These are phyloP conservation scores for Haplosporangium gracile DNA, from an alignment of 192 early-diverging fungal genomes.

Conservation along the genomic window DNA sequence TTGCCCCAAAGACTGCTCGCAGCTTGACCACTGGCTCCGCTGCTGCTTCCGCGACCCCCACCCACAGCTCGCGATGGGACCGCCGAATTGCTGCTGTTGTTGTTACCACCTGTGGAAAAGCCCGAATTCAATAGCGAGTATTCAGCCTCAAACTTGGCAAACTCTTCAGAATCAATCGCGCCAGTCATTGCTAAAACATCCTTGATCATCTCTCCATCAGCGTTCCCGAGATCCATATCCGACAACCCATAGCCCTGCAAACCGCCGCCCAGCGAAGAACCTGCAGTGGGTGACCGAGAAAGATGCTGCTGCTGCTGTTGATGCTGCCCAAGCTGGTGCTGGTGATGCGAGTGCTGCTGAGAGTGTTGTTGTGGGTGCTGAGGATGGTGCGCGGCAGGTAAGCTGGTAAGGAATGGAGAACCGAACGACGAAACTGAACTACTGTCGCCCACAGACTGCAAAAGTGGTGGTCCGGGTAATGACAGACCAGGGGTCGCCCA, in stretches of 20 bases:
- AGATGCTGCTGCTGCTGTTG: slow-evolving; percentile 18
- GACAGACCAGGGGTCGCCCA: slow-evolving; percentile 42
- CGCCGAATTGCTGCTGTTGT: not conserved
- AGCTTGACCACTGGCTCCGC: slow-evolving; percentile 13
- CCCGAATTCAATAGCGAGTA: slow-evolving; percentile 32
- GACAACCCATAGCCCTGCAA: slow-evolving; percentile 14
- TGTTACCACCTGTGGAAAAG: slow-evolving; percentile 3
- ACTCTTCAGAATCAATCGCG: slow-evolving; percentile 43
- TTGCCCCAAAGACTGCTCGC: slow-evolving; percentile 21
- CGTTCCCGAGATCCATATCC: slow-evolving; percentile 47
- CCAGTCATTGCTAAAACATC: slow-evolving; percentile 53
- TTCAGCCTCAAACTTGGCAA: slow-evolving; percentile 39
- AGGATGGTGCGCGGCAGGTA: slow-evolving; percentile 24
- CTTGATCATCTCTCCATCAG: slow-evolving; percentile 50
- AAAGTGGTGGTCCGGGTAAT: slow-evolving; percentile 24
- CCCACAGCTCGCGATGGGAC: slow-evolving; percentile 28
- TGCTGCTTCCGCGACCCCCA: slow-evolving; percentile 19
- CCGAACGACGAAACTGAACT: slow-evolving; percentile 21
- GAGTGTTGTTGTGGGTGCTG: slow-evolving; percentile 16
- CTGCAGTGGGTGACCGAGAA: slow-evolving; percentile 9
- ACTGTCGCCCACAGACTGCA: slow-evolving; percentile 24
- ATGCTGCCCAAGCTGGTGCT: slow-evolving; percentile 12
- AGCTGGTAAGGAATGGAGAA: slow-evolving; percentile 40
- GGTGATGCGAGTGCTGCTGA: slow-evolving; percentile 9
- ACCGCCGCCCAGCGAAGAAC: slow-evolving; percentile 8